phyloP scores from a whole-genome alignment of 2,329 filamentous ascomycete genomes.

The Ophiostoma pallidulum region DNA sequence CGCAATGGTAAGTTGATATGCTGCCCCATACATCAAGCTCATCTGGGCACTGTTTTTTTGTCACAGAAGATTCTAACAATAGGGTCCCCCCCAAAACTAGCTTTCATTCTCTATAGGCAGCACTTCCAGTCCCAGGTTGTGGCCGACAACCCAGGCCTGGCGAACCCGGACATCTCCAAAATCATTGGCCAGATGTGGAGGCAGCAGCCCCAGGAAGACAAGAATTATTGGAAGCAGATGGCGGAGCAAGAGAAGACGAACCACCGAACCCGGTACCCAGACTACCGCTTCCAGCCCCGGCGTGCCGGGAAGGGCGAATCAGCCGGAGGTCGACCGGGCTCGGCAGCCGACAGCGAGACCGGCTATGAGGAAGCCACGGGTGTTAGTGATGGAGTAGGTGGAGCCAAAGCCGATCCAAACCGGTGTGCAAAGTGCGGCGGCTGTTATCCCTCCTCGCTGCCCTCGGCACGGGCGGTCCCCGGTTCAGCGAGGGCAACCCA shows the following conservation, averaged over 20 bases:
- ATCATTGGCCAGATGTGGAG: constrained; percentile 94
- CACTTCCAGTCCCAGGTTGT: constrained; percentile 80
- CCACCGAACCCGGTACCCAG: constrained; percentile 82
- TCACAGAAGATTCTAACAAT: background rate
- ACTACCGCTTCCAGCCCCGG: constrained; percentile 88
- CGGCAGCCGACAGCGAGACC: constrained; percentile 15
- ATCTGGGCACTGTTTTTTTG: background rate
- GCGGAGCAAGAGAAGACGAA: constrained; percentile 89
- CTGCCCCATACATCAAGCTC: background rate
- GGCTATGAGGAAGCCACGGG: constrained; percentile 16
- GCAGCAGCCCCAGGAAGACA: constrained; percentile 61
- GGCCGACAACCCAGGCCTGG: constrained; percentile 72
- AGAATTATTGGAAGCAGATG: constrained; percentile 77
- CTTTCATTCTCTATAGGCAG: constrained; percentile 95
- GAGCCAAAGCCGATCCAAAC: constrained; percentile 40
- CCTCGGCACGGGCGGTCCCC: constrained; percentile 31
- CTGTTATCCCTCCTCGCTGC: constrained; percentile 52
- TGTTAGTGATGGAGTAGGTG: too few relatives aligned
- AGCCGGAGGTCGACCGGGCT: background rate
- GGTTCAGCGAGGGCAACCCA: background rate
- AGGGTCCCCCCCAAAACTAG: constrained; percentile 36
- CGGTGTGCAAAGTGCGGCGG: constrained; percentile 66
- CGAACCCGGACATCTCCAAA: constrained; percentile 94
- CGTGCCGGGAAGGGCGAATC: constrained; percentile 39
- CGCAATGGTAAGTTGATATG: constrained; percentile 42